Evolutionary conservation across 1,284 basidiomycete species (phyloP).

Genomic region (Apiotrichum siamense): DNA sequence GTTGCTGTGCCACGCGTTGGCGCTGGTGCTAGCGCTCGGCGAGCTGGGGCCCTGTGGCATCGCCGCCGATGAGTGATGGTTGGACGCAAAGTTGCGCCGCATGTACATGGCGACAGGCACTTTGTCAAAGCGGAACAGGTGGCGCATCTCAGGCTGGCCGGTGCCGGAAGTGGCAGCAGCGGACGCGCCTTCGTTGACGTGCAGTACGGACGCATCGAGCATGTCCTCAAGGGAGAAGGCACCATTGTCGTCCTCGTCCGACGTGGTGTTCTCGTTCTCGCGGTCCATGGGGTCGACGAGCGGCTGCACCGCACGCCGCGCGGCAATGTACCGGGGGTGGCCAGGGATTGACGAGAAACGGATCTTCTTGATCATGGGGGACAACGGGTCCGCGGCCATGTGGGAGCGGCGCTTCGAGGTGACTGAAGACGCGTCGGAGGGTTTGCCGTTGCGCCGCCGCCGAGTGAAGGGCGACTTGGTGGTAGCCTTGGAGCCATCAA

Average conservation of each 20-base stretch:
- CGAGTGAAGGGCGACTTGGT: constrained; percentile 46
- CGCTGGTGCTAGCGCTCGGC: too few relatives aligned
- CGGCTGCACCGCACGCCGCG: constrained; percentile 26
- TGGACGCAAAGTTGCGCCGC: constrained; percentile 28
- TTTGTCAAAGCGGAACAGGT: constrained; percentile 41
- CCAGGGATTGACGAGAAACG: constrained; percentile 45
- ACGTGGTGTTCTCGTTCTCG: constrained; percentile 30
- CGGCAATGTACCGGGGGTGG: constrained; percentile 40
- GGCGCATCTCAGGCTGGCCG: constrained; percentile 19
- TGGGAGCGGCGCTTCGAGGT: constrained; percentile 25
- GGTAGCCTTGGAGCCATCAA: constrained; percentile 36
- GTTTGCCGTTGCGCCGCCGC: constrained; percentile 23
- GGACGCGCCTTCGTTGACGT: constrained; percentile 21
- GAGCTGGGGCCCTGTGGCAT: too few relatives aligned
- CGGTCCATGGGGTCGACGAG: constrained; percentile 25
- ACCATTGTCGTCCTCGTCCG: constrained; percentile 21
- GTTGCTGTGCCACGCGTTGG: not conserved
- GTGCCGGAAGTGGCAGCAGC: constrained; percentile 10
- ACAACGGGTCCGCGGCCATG: constrained; percentile 24
- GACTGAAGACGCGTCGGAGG: constrained; percentile 24
- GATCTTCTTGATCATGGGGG: constrained; percentile 27
- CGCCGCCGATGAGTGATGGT: too few relatives aligned
- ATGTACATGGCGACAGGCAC: constrained; percentile 40
- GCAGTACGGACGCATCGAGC: constrained; percentile 32
- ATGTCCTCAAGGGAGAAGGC: constrained; percentile 41